Base-by-base conservation (phyloP, 441 rosid species). In the Erodium trifolium region DNA sequence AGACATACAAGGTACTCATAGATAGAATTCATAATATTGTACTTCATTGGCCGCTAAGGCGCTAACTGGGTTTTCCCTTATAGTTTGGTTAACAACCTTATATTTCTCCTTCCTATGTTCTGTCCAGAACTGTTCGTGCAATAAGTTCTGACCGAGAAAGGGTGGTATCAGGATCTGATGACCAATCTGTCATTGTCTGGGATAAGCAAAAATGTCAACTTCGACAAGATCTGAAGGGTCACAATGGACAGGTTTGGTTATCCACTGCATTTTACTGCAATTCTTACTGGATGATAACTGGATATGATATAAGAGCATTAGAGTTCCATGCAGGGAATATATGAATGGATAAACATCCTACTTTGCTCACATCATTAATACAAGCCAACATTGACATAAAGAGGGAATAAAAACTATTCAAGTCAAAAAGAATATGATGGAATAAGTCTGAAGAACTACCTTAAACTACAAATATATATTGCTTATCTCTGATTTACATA, bases 141-240 rank as follows among this genome's bases (percentile, higher is more conserved):
- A 90, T 95, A 79, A 95, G 92, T 84, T 95, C 99, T 75, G 99
- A 95, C 78, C 78, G 98, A 82, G 95, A 85, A 72, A 92, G 92
- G 90, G 85, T 95, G 66, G 99, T 92, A 65, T 95, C 99, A 19
- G 99, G 99, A 80, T 90, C 99, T 47, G 99, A 95, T 82, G 99
- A 95, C 81, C 88, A 82, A 71, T 87, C 97, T 77, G 87, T 95
- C 70, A 83, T 92, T 71, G 97, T 95, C 62, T 95, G 99, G 99
- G 97, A 95, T 77, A 95, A 95, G 85, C 98, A 92, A 79, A 90
- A 93, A 73, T 81, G 85, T 64, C 92, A 88, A 82, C 90, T 90
- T 78, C 85, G 89, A 59, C 96, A 92, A 86, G 99, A 86, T 79
- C 85, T 95, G 76, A 92, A 92, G 82, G 98, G 98, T 77, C 99